Conservation (phyloP, 495 filamentous ascomycete genomes). For the Penicillium simplicissimum region DNA sequence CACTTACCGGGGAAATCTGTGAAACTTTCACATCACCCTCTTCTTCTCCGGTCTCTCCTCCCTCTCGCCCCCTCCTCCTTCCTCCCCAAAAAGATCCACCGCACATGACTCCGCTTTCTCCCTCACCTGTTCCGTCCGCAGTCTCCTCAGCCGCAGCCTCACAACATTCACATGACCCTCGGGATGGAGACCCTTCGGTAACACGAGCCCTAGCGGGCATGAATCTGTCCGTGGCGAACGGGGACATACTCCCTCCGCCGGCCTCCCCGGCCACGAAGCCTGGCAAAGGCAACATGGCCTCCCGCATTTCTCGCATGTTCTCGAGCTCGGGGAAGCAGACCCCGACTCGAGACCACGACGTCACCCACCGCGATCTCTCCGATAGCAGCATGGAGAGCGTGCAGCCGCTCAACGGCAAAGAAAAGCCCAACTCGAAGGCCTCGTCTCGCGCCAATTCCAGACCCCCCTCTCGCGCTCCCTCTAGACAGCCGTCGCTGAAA, state of each 20-base stretch:
- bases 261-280: constrained; percentile 39
- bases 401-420: constrained; percentile 30
- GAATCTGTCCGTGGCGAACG: constrained; percentile 43
- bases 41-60: constrained; percentile 4
- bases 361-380: constrained; percentile 38
- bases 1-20: constrained; percentile 18
- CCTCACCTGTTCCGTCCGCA: constrained; percentile 48
- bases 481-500: constrained; percentile 46
- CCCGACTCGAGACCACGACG: constrained; percentile 35
- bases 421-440: constrained; percentile 39
- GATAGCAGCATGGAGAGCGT: constrained; percentile 45
- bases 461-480: constrained; percentile 41
- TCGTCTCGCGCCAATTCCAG: constrained; percentile 36
- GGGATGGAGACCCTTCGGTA: constrained; percentile 49
- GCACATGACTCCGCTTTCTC: constrained; percentile 51
- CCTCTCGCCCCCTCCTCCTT: constrained; percentile 5
- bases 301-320: constrained; percentile 64
- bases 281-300: constrained; percentile 55
- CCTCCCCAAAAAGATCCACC: constrained; percentile 25
- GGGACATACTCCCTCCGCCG: constrained; percentile 33
- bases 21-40: constrained; percentile 6
- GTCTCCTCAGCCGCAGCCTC: constrained; percentile 47
- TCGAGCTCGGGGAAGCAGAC: constrained; percentile 39
- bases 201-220: constrained; percentile 51
- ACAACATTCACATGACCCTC: constrained; percentile 40